These are phyloP conservation scores for Cladosporium sp. DNA, from an alignment of 2,329 filamentous ascomycete species.

Conservation along the genomic window DNA sequence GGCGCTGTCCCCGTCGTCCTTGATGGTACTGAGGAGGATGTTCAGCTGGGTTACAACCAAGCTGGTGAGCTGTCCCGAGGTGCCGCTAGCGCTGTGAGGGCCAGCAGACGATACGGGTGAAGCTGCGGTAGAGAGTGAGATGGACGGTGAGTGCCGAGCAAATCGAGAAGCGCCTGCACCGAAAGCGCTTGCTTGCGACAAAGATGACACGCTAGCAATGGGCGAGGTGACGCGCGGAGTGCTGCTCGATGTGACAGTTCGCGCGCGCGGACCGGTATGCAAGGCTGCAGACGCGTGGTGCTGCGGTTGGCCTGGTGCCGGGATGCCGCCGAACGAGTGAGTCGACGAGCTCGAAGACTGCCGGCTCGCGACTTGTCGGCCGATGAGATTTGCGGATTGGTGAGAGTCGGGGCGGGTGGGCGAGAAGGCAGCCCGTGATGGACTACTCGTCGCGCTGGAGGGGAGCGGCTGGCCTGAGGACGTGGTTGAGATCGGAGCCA, in stretches of 20 bases:
- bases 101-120: constrained; percentile 43
- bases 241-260: constrained; percentile 49
- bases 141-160: constrained; percentile 54
- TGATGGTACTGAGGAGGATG: constrained; percentile 86
- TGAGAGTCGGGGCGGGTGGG: constrained; percentile 49
- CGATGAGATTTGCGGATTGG: constrained; percentile 45
- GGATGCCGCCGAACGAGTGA: constrained; percentile 44
- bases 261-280: constrained; percentile 50
- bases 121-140: constrained; percentile 31
- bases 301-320: constrained; percentile 46
- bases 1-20: constrained; percentile 81
- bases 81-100: constrained; percentile 36
- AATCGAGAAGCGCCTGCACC: constrained; percentile 51
- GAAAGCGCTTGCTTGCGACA: constrained; percentile 43
- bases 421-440: constrained; percentile 46
- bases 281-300: constrained; percentile 47
- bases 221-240: constrained; percentile 50
- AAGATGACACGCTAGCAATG: constrained; percentile 46
- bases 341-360: constrained; percentile 50
- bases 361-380: constrained; percentile 47
- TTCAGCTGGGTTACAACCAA: constrained; percentile 95
- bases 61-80: constrained; percentile 60
- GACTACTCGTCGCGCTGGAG: constrained; percentile 42
- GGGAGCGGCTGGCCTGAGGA: constrained; percentile 37
- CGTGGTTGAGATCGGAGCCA: constrained; percentile 51